Base-by-base conservation (phyloP, 768 basidiomycete species). In the Vararia minispora region DNA sequence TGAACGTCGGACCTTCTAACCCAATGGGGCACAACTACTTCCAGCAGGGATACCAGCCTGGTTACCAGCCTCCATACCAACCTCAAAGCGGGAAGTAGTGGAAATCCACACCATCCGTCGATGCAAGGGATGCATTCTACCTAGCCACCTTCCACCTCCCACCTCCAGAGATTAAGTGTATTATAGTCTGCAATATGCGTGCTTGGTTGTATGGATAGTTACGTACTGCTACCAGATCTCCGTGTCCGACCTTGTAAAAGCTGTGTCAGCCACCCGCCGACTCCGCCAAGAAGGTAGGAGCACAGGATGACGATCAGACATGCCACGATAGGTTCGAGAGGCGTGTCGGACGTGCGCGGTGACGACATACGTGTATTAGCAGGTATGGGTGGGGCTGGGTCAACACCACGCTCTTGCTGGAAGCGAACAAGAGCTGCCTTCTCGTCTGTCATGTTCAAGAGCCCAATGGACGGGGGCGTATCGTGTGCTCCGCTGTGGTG, bases 391-490 rank as follows among this genome's bases (percentile, higher is more conserved):
- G 49, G 37, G 3, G 55, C 56, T 5, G 57, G 52, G 40, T 72
- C 69, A n/a, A 50, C 42, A 25, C 72, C 73, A 12, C 72, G 65
- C 23, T 50, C 51, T 8, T 44, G 37, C 38, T 56, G 58, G 44
- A 76, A 75, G 14, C 62, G 57, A 16, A 37, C 40, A 18, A 68
- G 45, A 13, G 70, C 58, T 2, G 49, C 21, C 1, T 41, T 37
- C 1, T 61, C 45, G 44, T 75, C 57, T 1, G 69, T 76, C 28
- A 65, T 52, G 35, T 53, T 60, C 47, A 64, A 46, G 11, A 77
- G 56, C 18, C 71, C 75, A 31, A 76, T 58, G 28, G 50, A 37
- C 3, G 72, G 69, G 16, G 63, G 59, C 22, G 58, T 53, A 2
- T 52, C 53, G 7, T 60, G 49, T 21, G 62, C 71, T 28, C 54